Evolutionary conservation across 2,329 filamentous ascomycete genomes (phyloP), one percentile per base, ranked within the genome.

Genomic region (Exophiala sp.): DNA sequence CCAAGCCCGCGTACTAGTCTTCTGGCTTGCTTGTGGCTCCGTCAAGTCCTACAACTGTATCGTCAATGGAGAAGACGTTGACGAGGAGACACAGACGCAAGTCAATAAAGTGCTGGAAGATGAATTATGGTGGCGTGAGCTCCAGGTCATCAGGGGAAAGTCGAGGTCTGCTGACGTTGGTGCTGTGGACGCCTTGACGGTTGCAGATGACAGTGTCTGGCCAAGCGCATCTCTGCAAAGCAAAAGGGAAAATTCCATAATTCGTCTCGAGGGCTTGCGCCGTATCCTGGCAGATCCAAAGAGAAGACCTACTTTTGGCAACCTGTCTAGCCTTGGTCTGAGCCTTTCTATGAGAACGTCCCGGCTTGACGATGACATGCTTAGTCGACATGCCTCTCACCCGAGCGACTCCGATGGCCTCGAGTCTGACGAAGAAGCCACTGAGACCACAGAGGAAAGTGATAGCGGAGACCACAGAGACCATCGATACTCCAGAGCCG

Each of bases 81-180:
- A 76, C 42, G 71, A 75, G 3, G 77, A 83, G 43, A 74, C 75
- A 2, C 74, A 81, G 37, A 72, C 76, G 13, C 70, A 80, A 8
- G 81, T 93, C 11, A 76, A 88, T 52, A 75, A 80, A 18, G 76
- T 81, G 3, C 68, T 95, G 11, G 77, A 78, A 57, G 78, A 82
- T 8, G 84, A 93, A 60, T 79, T 83, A 24, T 95, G 88, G 88
- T 95, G 88, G 88, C 76, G 83, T 42, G 83, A 90, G 35, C 70
- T 93, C 2, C 81, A 84, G 58, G 73, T 69, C 37, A 58, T 72
- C 56, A 67, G 73, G 2, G 56, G 55, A 21, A 58, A 55, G 32
- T 41, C 48, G 11, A 30, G 61, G 37, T 64, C 65, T 13, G 61
- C 61, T 2, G 56, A 60, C 11, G 53, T 68, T 45, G 70, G 64